Conservation (phyloP, 495 filamentous ascomycete genomes). For the Lasiosphaeria hispida region DNA sequence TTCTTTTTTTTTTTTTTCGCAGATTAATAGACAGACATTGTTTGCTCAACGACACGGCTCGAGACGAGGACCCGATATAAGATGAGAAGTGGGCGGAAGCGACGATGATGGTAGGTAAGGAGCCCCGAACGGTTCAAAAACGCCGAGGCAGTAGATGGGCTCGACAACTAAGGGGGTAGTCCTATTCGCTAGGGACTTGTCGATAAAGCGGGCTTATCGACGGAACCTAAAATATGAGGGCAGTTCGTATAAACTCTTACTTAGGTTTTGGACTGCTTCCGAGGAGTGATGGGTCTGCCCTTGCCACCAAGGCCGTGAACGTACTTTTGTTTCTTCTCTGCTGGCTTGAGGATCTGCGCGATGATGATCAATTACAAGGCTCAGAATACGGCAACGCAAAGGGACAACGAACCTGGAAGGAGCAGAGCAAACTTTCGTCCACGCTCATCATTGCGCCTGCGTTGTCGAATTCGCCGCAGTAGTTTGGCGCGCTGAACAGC, state of each 20-base stretch:
- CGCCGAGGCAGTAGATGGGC: constrained; percentile 23
- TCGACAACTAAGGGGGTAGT: constrained; percentile 16
- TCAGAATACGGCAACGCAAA: background rate
- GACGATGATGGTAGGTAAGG: constrained; percentile 14
- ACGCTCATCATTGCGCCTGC: constrained; percentile 99
- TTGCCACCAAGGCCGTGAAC: constrained; percentile 86
- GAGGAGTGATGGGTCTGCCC: constrained; percentile 77
- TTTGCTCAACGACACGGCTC: constrained; percentile 24
- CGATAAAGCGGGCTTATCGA: constrained; percentile 59
- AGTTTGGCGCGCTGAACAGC: constrained; percentile 97
- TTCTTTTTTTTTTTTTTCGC: constrained; percentile 14
- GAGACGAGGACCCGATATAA: constrained; percentile 16
- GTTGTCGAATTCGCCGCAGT: constrained; percentile 99
- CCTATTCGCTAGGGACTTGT: constrained; percentile 15
- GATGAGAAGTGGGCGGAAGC: constrained; percentile 23
- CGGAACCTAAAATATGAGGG: constrained; percentile 89
- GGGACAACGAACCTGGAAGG: constrained; percentile 80
- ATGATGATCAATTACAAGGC: constrained; percentile 22
- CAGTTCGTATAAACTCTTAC: constrained; percentile 72
- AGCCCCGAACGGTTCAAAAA: constrained; percentile 24
- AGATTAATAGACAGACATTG: constrained; percentile 28
- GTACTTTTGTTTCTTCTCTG: constrained; percentile 99
- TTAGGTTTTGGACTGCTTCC: constrained; percentile 80
- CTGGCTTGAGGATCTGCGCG: constrained; percentile 91
- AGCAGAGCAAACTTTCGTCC: constrained; percentile 97